Evolutionary conservation across 2,329 filamentous ascomycete species (phyloP).

Genomic region (Diaporthe sp.): DNA sequence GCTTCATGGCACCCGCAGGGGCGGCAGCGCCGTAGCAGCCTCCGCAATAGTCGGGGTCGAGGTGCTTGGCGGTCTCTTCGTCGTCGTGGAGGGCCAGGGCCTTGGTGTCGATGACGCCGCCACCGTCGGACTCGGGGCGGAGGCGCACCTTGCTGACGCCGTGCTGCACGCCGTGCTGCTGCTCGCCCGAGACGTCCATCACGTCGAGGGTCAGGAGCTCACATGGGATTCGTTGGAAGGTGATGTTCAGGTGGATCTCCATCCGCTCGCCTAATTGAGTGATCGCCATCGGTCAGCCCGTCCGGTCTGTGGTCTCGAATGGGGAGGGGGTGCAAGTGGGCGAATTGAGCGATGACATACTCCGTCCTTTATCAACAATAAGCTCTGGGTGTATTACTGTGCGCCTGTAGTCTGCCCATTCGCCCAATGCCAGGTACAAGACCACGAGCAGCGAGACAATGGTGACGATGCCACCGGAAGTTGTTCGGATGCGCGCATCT

Average conservation of each 20-base stretch:
- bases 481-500: slow-evolving; percentile 95
- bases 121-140: slow-evolving; percentile 78
- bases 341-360: slow-evolving; percentile 58
- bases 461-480: slow-evolving; percentile 94
- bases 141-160: slow-evolving; percentile 93
- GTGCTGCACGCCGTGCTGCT: slow-evolving; percentile 93
- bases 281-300: slow-evolving; percentile 21
- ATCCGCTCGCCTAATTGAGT: slow-evolving; percentile 84
- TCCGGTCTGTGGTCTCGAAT: slow-evolving; percentile 38
- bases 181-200: slow-evolving; percentile 98
- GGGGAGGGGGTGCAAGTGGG: background rate
- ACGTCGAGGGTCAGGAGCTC: slow-evolving; percentile 97
- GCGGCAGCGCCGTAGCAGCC: slow-evolving; percentile 88
- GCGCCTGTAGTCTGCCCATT: slow-evolving; percentile 94
- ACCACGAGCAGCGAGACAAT: slow-evolving; percentile 91
- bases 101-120: slow-evolving; percentile 78
- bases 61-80: slow-evolving; percentile 78
- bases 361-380: slow-evolving; percentile 96
- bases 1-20: slow-evolving; percentile 78
- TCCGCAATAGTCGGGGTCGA: slow-evolving; percentile 94
- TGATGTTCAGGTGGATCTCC: slow-evolving; percentile 98
- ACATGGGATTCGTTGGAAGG: slow-evolving; percentile 93
- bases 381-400: slow-evolving; percentile 91
- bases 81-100: slow-evolving; percentile 77
- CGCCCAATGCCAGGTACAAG: slow-evolving; percentile 89